Base-by-base conservation (phyloP, 2,329 filamentous ascomycete species). In the Xylaria arbuscula region DNA sequence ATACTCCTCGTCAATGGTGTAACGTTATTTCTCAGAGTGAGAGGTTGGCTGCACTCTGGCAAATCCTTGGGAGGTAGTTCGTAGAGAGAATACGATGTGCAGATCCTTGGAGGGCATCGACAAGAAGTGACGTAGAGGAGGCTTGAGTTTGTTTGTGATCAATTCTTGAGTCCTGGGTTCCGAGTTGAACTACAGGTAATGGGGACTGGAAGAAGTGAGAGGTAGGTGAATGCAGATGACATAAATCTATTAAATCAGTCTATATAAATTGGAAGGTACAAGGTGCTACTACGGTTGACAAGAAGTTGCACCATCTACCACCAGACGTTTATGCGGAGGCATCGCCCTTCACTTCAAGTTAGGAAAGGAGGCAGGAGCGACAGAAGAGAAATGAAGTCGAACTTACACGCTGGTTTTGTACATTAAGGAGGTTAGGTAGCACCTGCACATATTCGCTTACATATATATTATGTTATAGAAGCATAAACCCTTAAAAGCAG, bases 241-340 rank as follows among this genome's bases (percentile, higher is more conserved):
- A 34, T 51, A 17, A 22, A 6, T 42, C 10, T n/a, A 42, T 42
- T 57, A 13, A 40, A 48, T 55, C 19, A 40, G n/a, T 64, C 42
- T 56, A 61, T 45, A 53, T 28, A 56, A 11, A 47, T 32, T 45
- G 24, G 56, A 51, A 47, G 50, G 50, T 50, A 56, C 28, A n/a
- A 19, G 40, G 3, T 45, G 17, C 22, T 38, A 19, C n/a, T 19
- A n/a, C 15, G 15, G 48, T 10, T n/a, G n/a, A n/a, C n/a, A n/a
- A n/a, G n/a, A n/a, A n/a, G n/a, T n/a, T 10, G 10, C 34, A 28
- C 2, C 15, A 47, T n/a, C 4, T 13, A 13, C 11, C 28, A 40
- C 45, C 53, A 36, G 3, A 17, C 2, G 28, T 38, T 10, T 4
- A 24, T 22, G 28, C 22, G 13, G 51, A 28, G 17, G 34, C 34